Percentiles rank a stretch among this genome's conserved stretches.
These are phyloP conservation scores for Candida boleticola DNA, from an alignment of 805 yeast genomes.

Conservation along the genomic window DNA sequence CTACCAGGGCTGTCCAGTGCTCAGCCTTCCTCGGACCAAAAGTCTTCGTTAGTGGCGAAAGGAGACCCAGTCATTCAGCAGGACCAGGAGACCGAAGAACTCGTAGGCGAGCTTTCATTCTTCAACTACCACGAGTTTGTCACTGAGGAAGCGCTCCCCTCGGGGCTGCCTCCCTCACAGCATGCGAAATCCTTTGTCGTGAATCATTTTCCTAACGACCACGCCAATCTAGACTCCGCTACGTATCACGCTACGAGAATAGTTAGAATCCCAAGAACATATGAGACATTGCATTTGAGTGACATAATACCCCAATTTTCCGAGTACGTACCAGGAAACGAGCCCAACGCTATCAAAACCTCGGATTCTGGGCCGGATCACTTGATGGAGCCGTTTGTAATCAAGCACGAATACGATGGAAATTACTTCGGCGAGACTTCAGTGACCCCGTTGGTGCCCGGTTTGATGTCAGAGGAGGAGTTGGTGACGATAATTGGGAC, in stretches of 20 bases:
- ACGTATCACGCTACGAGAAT: slow-evolving; percentile 45
- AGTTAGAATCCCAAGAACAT: slow-evolving; percentile 62
- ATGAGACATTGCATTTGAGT: slow-evolving; percentile 25
- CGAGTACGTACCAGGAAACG: slow-evolving; percentile 52
- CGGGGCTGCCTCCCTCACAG: slow-evolving; percentile 9
- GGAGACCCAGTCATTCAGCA: too few species aligned
- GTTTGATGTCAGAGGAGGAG: slow-evolving; percentile 28
- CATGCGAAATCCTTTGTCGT: too few species aligned
- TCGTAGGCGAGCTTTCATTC: too few species aligned
- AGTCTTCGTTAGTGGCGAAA: not conserved
- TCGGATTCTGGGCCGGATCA: not conserved
- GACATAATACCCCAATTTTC: slow-evolving; percentile 58
- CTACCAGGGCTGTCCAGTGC: too few species aligned
- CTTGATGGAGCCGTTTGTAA: too few species aligned
- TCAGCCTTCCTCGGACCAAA: not conserved
- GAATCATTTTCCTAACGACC: slow-evolving; percentile 67
- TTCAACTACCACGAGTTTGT: slow-evolving; percentile 70
- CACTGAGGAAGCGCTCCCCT: slow-evolving; percentile 20
- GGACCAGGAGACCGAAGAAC: not conserved
- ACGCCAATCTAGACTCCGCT: slow-evolving; percentile 31
- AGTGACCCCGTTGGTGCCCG: slow-evolving; percentile 42
- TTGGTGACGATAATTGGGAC: slow-evolving; percentile 38
- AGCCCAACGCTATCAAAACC: slow-evolving; percentile 54
- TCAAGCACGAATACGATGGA: slow-evolving; percentile 35
- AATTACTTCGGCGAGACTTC: slow-evolving; percentile 54